phyloP scores from a whole-genome alignment of 78 protist genomes.

The Creolimax fragrantissima region DNA sequence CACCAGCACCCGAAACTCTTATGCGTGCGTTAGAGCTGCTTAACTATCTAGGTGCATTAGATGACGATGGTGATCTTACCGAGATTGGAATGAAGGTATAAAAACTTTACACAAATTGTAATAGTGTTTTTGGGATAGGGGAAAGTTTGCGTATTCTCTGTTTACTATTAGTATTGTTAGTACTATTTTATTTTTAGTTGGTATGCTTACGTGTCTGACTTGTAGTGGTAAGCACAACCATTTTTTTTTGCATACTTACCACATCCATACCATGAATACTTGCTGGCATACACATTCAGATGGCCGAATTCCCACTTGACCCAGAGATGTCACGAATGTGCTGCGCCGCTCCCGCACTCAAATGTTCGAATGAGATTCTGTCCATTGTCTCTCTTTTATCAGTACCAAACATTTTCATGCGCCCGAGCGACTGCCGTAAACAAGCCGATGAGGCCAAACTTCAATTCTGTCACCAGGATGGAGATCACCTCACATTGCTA shows the following conservation, averaged over 20 bases:
- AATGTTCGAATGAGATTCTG: conserved; percentile 87
- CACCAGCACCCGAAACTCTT: conserved; percentile 96
- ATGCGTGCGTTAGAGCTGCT: conserved; percentile 93
- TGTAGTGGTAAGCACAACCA: too few species aligned
- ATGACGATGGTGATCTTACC: conserved; percentile 88
- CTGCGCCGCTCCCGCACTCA: conserved; percentile 36
- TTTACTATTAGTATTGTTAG: too few species aligned
- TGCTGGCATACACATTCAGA: too few species aligned
- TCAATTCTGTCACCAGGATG: conserved; percentile 84
- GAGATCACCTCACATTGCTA: conserved; percentile 96
- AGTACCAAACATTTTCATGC: conserved; percentile 68
- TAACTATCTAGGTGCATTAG: conserved; percentile 94
- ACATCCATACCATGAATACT: too few species aligned
- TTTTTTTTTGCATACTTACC: too few species aligned
- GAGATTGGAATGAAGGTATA: conserved; percentile 49
- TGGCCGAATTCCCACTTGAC: conserved; percentile 97
- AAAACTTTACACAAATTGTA: too few species aligned
- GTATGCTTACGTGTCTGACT: too few species aligned
- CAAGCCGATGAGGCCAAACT: conserved; percentile 72
- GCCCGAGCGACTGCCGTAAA: conserved; percentile 78
- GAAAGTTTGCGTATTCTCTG: too few species aligned
- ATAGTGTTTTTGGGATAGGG: too few species aligned
- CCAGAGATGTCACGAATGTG: conserved; percentile 92
- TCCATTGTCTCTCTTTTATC: conserved; percentile 86
- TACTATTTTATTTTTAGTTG: too few species aligned